Conservation (phyloP, 441 rosid species). For the Euphorbia schlechtendalii region DNA sequence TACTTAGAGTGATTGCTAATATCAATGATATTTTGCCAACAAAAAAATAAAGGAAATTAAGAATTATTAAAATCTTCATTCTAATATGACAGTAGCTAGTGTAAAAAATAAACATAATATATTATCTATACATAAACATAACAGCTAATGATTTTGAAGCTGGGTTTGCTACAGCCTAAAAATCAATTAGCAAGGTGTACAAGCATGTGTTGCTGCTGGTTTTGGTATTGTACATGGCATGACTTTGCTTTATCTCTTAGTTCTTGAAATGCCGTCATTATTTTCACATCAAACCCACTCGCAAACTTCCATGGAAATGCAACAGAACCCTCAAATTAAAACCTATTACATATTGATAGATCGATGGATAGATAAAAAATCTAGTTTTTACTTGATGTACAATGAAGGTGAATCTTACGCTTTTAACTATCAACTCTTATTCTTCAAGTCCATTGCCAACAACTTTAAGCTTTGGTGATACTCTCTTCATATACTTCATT, state of each 20-base stretch:
- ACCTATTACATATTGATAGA: not conserved
- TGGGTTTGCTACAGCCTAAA: too few species aligned
- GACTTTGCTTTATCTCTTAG: conserved; percentile 81
- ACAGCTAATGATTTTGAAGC: conserved; percentile 15
- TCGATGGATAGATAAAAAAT: not conserved
- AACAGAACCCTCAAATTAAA: not conserved
- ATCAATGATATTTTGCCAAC: too few species aligned
- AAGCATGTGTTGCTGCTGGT: conserved; percentile 58
- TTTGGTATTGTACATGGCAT: conserved; percentile 68
- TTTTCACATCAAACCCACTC: conserved; percentile 87
- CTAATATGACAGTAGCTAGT: conserved; percentile 16
- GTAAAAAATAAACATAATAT: conserved; percentile 30
- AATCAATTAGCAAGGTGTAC: conserved; percentile 38
- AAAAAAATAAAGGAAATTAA: too few species aligned
- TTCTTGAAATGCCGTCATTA: conserved; percentile 91
- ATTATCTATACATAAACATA: conserved; percentile 30
- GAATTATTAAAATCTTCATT: conserved; percentile 19
- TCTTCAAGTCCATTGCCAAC: conserved; percentile 67
- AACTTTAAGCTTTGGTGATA: conserved; percentile 70
- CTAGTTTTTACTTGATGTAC: conserved; percentile 73
- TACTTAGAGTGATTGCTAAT: too few species aligned
- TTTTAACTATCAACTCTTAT: conserved; percentile 86
- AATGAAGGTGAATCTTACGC: conserved; percentile 87
- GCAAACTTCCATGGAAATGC: conserved; percentile 48
- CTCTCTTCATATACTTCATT: conserved; percentile 92